Evolutionary conservation across 2,329 filamentous ascomycete genomes (phyloP).

Genomic region (Fusarium caatingaense): DNA sequence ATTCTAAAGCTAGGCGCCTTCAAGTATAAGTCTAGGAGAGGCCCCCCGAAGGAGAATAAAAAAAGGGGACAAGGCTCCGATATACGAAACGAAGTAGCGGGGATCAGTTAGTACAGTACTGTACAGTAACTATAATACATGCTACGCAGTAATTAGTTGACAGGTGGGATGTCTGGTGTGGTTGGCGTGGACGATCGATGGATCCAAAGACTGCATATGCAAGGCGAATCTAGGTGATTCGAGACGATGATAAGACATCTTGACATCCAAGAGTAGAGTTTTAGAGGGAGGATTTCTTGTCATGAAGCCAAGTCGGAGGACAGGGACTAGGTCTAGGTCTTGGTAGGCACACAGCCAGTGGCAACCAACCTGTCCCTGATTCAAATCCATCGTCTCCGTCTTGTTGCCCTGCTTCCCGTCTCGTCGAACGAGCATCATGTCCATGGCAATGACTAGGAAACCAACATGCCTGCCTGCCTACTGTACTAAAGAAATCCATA

Average conservation of each 20-base stretch:
- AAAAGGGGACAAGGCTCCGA: conserved; percentile 12
- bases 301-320: conserved; percentile 1
- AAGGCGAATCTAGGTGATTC: conserved; percentile 33
- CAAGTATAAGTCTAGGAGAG: conserved; percentile 15
- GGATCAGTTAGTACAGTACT: not conserved
- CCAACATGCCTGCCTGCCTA: conserved; percentile 14
- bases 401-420: conserved; percentile 26
- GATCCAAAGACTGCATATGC: conserved; percentile 29
- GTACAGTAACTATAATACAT: not conserved
- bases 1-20: conserved; percentile 40
- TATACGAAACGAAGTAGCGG: conserved; percentile 20
- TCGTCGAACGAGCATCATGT: conserved; percentile 8
- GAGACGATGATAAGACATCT: conserved; percentile 34
- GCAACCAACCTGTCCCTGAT: conserved; percentile 23
- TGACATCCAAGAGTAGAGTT: not conserved
- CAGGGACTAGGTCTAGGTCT: conserved; percentile 5
- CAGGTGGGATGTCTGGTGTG: conserved; percentile 21
- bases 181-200: conserved; percentile 24
- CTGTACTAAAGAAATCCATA: not conserved
- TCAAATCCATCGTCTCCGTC: conserved; percentile 17
- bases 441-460: conserved; percentile 3
- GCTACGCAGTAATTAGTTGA: not conserved
- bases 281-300: not conserved
- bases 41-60: not conserved
- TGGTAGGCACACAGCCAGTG: conserved; percentile 13